Evolutionary conservation across 164 flowering plant species (phyloP).

Genomic region (Protea cynaroides): DNA sequence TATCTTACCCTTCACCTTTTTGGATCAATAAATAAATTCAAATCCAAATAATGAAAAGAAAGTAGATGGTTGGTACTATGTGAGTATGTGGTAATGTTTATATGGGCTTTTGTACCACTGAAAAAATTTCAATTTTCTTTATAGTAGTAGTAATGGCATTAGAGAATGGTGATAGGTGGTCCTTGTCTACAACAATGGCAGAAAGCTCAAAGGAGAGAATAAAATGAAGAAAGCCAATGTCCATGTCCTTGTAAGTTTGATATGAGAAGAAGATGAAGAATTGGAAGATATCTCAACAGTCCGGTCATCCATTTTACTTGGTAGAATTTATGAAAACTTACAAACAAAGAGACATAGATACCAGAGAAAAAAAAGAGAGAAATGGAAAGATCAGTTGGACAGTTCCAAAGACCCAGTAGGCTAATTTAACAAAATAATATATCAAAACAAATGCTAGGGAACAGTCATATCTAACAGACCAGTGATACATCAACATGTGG

Average conservation of each 20-base stretch:
- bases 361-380: too few relatives aligned
- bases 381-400: too few relatives aligned
- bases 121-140: too few relatives aligned
- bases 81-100: too few relatives aligned
- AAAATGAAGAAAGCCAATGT: slow-evolving; percentile 1
- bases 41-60: background rate
- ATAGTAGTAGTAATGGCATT: too few relatives aligned
- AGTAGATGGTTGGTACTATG: too few relatives aligned
- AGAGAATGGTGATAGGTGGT: background rate
- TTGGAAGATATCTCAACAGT: background rate
- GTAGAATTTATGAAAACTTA: too few relatives aligned
- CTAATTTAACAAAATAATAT: too few relatives aligned
- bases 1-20: background rate
- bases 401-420: too few relatives aligned
- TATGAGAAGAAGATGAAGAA: background rate
- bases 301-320: background rate
- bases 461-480: background rate
- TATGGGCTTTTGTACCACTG: too few relatives aligned
- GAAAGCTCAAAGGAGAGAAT: background rate
- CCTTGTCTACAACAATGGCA: background rate
- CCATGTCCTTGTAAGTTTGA: slow-evolving; percentile 7
- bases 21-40: background rate
- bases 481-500: background rate
- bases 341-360: too few relatives aligned
- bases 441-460: too few relatives aligned